Conservation (phyloP, 1,139 yeast species). For the Kodamaea plutei region DNA sequence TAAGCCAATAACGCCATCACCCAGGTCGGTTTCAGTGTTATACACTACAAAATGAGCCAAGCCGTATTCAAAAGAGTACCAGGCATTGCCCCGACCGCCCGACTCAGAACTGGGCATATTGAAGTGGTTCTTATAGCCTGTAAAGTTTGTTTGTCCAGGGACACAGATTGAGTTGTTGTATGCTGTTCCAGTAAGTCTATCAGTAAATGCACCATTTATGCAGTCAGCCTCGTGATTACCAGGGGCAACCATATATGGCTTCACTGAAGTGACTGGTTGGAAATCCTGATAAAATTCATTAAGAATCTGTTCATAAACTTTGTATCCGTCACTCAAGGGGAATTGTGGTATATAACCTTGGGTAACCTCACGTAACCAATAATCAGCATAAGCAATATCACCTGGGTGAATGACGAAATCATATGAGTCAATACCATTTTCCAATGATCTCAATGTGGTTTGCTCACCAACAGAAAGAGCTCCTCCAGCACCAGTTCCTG, state of each 20-base stretch:
- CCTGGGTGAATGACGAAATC: conserved; percentile 6
- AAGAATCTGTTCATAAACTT: conserved; percentile 5
- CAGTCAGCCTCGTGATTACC: conserved; percentile 7
- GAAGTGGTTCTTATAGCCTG: conserved; percentile 5
- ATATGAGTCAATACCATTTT: conserved; percentile 1
- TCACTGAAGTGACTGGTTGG: conserved; percentile 4
- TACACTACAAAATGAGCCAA: conserved; percentile 4
- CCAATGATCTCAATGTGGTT: conserved; percentile 4
- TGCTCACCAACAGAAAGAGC: conserved; percentile 6
- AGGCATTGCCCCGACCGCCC: conserved; percentile 4
- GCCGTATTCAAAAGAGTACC: conserved; percentile 6
- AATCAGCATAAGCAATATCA: conserved; percentile 5
- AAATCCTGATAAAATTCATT: conserved; percentile 5
- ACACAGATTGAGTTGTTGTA: conserved; percentile 5
- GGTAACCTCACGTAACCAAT: conserved; percentile 3
- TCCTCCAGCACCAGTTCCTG: conserved; percentile 5
- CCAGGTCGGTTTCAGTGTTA: conserved; percentile 6
- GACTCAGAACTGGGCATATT: conserved; percentile 5
- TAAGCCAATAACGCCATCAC: conserved; percentile 4
- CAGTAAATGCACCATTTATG: conserved; percentile 2
- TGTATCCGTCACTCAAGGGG: conserved; percentile 1
- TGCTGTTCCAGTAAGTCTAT: conserved; percentile 1
- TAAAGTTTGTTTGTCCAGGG: conserved; percentile 6
- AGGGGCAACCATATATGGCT: conserved; percentile 5
- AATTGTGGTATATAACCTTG: too few relatives aligned